A percentile compares a stretch with the other conserved stretches of the same genome.
These are phyloP conservation scores for Chalciporus piperatus DNA, from an alignment of 768 basidiomycete species.

Conservation along the genomic window DNA sequence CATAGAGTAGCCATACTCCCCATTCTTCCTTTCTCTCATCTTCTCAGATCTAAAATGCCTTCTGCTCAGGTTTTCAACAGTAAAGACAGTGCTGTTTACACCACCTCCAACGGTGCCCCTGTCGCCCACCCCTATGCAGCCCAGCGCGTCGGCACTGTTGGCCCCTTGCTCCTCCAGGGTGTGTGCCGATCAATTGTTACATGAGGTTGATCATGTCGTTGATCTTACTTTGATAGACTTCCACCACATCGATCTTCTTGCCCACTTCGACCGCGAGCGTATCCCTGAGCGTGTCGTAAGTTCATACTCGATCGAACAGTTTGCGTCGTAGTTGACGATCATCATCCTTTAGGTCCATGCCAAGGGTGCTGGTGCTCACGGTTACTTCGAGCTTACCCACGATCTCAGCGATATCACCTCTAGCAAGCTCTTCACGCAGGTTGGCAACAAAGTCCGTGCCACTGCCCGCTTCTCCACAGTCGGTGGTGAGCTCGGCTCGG, in stretches of 20 bases:
- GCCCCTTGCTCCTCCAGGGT: conserved; percentile 91
- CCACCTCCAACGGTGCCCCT: conserved; percentile 82
- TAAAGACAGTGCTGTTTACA: conserved; percentile 67
- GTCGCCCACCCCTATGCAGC: conserved; percentile 73
- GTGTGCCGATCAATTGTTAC: conserved; percentile 14
- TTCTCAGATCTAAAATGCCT: conserved; percentile 47
- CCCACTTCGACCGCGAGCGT: conserved; percentile 92
- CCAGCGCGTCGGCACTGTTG: conserved; percentile 69
- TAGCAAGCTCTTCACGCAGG: conserved; percentile 59
- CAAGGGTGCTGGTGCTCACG: conserved; percentile 91
- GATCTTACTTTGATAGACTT: conserved; percentile 54
- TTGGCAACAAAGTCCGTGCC: conserved; percentile 65
- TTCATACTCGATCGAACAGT: conserved; percentile 5
- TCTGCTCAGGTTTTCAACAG: conserved; percentile 53
- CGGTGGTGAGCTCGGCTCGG: conserved; percentile 81
- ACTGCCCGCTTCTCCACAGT: conserved; percentile 95
- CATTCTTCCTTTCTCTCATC: conserved; percentile 1
- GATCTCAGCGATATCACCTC: conserved; percentile 80
- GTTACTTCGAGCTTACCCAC: conserved; percentile 88
- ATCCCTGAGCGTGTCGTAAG: conserved; percentile 91
- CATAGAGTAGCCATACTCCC: conserved; percentile 5
- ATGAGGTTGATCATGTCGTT: conserved; percentile 5
- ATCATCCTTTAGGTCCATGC: conserved; percentile 67
- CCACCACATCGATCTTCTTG: conserved; percentile 84
- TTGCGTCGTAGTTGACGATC: conserved; percentile 23